These are phyloP conservation scores for Uncinocarpus reesii DNA, from an alignment of 2,329 filamentous ascomycete genomes.

Conservation along the genomic window DNA sequence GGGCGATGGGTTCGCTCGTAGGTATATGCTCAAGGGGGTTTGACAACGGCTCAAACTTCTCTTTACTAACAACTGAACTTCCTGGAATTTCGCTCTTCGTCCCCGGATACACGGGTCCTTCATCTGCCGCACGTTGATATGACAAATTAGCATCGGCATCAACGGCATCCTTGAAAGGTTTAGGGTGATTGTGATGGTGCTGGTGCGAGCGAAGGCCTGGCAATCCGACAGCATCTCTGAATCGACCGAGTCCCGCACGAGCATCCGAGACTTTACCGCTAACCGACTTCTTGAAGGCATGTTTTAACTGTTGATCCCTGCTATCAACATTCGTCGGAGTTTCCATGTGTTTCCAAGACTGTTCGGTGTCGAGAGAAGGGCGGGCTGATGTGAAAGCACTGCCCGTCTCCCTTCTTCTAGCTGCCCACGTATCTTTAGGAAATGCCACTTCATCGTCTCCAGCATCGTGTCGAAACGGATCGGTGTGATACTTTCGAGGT, in stretches of 20 bases:
- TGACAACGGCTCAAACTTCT: background rate
- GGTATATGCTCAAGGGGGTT: background rate
- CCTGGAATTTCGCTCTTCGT: background rate
- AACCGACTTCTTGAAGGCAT: slow-evolving; percentile 66
- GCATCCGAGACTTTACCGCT: slow-evolving; percentile 70
- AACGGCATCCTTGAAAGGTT: slow-evolving; percentile 28
- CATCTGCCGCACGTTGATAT: slow-evolving; percentile 24
- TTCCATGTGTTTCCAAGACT: slow-evolving; percentile 25
- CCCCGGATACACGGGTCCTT: slow-evolving; percentile 19
- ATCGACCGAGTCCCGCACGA: slow-evolving; percentile 68
- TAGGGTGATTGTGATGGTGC: slow-evolving; percentile 26
- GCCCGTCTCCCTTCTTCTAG: slow-evolving; percentile 31
- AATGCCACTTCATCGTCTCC: slow-evolving; percentile 36
- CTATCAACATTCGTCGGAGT: slow-evolving; percentile 25
- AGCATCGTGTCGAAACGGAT: slow-evolving; percentile 25
- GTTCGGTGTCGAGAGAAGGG: slow-evolving; percentile 24
- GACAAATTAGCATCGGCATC: slow-evolving; percentile 25
- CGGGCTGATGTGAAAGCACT: slow-evolving; percentile 27
- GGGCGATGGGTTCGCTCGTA: background rate
- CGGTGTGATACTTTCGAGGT: slow-evolving; percentile 50
- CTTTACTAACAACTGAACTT: background rate
- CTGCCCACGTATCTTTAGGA: slow-evolving; percentile 37
- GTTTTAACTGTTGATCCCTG: slow-evolving; percentile 44
- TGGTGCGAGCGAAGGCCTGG: slow-evolving; percentile 31
- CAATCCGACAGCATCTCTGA: slow-evolving; percentile 70